Evolutionary conservation across 169 alveolate species (phyloP).

Genomic region (Blepharisma undulans): DNA sequence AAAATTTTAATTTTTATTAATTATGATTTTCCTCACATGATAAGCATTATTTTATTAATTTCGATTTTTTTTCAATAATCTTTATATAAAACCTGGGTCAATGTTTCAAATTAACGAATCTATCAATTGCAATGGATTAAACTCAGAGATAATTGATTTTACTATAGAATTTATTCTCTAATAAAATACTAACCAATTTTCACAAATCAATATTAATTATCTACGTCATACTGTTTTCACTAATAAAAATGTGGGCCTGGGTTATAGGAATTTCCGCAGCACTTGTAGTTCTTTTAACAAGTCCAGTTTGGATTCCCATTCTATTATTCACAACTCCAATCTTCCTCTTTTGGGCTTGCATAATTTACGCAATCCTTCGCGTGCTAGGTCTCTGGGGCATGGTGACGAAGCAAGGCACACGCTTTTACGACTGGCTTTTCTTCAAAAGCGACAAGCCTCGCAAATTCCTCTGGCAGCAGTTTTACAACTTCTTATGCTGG

Average conservation of each 20-base stretch:
- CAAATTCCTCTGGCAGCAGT: constrained; percentile 56
- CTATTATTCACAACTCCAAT: not conserved
- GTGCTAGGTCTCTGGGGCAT: not conserved
- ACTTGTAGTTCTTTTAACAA: not conserved
- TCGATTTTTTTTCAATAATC: too few relatives aligned
- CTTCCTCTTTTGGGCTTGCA: not conserved
- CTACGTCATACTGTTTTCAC: not conserved
- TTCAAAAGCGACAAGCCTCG: constrained; percentile 36
- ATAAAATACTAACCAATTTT: too few relatives aligned
- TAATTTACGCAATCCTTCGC: not conserved
- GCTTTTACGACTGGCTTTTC: constrained; percentile 12
- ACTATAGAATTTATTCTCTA: too few relatives aligned
- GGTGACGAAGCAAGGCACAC: not conserved
- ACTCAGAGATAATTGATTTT: too few relatives aligned
- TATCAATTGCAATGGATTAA: too few relatives aligned
- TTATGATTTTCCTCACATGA: too few relatives aligned
- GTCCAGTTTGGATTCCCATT: constrained; percentile 1
- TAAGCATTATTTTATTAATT: too few relatives aligned
- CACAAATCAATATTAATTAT: not conserved
- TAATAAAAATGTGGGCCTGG: not conserved
- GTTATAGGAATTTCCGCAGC: not conserved
- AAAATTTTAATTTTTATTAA: too few relatives aligned
- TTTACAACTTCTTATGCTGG: constrained; percentile 54
- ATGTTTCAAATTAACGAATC: too few relatives aligned
- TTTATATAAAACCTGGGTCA: too few relatives aligned